Evolutionary conservation across 2,329 filamentous ascomycete species (phyloP), one percentile per base, ranked within the genome.

Genomic region (Stagonosporopsis cucurbitacearum): DNA sequence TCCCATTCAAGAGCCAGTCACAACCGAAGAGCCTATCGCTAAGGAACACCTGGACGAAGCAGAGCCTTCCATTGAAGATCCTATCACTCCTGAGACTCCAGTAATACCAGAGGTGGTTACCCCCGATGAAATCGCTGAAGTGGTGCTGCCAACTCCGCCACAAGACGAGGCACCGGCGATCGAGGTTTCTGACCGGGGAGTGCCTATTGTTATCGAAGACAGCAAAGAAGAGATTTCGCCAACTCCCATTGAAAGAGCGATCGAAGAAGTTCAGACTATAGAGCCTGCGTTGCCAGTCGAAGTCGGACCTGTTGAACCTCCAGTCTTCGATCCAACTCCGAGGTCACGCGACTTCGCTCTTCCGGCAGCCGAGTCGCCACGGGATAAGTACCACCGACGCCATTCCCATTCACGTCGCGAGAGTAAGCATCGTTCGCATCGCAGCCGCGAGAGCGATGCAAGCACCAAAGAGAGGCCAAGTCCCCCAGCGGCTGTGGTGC

Each of bases 371-470:
- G 40, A 58, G 25, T 54, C 65, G 40, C 62, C 63, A 17, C 50
- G 58, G 48, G 70, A 71, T 23, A 73, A 68, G 48, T 62, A 62
- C 22, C 60, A 66, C 4, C 65, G 72, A 13, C 64, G 71, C 17
- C 64, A 71, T 46, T 74, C 72, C 6, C 63, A 73, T 28, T 58
- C 69, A 4, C 58, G 41, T 8, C 50, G 53, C 22, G 71, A 71
- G 6, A 56, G 66, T 20, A 68, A 63, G 22, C 65, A 68, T n/a
- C 58, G 60, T 19, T 71, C 69, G 1, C 57, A 65, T 43, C 64
- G 65, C 13, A 63, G 71, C 45, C 68, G 67, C 20, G 71, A 74
- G 44, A 74, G 71, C 47, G 71, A 71, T 45, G 60, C 67, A 9
- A 69, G 64, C 37, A 63, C 58, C 6, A 67, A 62, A 45, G 69